Evolutionary conservation across 441 rosid genomes (phyloP).

Genomic region (Melastoma candidum): DNA sequence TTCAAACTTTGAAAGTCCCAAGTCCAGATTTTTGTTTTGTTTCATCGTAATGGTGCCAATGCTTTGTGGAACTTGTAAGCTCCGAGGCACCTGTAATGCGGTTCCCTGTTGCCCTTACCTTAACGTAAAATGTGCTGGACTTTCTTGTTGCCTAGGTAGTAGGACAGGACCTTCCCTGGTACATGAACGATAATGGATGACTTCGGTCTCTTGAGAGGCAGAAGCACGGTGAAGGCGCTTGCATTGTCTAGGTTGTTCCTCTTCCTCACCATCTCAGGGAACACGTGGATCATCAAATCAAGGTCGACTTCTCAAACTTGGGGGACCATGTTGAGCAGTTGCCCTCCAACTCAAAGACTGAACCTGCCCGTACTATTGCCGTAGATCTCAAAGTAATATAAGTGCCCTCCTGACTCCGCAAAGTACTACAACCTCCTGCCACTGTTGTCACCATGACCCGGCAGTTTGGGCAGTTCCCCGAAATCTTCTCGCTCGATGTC

Average conservation of each 20-base stretch:
- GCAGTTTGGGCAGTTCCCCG: slow-evolving; percentile 11
- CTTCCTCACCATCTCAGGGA: slow-evolving; percentile 8
- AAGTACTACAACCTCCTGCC: slow-evolving; percentile 13
- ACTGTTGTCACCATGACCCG: background rate
- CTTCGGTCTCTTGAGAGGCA: slow-evolving; percentile 3
- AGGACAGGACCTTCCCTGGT: slow-evolving; percentile 14
- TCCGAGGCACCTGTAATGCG: slow-evolving; percentile 14
- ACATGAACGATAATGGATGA: slow-evolving; percentile 15
- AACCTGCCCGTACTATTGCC: slow-evolving; percentile 11
- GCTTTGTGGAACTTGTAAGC: slow-evolving; percentile 10
- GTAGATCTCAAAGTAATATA: slow-evolving; percentile 15
- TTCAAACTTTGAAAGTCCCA: too few species aligned
- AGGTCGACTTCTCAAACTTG: slow-evolving; percentile 8
- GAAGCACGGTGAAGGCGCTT: slow-evolving; percentile 12
- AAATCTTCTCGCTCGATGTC: slow-evolving; percentile 13
- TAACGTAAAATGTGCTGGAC: slow-evolving; percentile 7
- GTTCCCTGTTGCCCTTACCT: background rate
- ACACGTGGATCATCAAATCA: slow-evolving; percentile 4
- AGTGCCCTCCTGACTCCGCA: slow-evolving; percentile 11
- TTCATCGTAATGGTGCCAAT: slow-evolving; percentile 1
- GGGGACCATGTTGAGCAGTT: slow-evolving; percentile 13
- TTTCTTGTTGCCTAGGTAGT: slow-evolving; percentile 12
- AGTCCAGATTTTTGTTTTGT: too few species aligned
- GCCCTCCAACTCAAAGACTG: slow-evolving; percentile 13
- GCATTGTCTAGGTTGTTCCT: slow-evolving; percentile 1